phyloP scores from a whole-genome alignment of 139 green algal genomes.

The Chlorella ohadii region DNA sequence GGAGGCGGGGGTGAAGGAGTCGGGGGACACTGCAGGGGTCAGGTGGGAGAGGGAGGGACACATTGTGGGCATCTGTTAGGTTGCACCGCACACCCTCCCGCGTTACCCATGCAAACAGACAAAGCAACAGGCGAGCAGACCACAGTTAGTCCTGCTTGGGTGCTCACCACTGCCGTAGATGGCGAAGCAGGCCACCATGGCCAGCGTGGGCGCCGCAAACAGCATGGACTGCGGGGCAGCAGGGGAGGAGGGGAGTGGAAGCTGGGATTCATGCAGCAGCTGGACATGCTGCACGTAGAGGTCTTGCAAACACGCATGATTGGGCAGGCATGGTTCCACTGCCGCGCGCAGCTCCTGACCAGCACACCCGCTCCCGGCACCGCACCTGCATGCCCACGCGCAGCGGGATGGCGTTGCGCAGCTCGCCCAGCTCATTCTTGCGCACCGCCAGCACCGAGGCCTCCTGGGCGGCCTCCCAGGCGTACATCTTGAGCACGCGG shows the following conservation, averaged over 20 bases:
- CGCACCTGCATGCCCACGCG: conserved; percentile 70
- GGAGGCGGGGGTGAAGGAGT: conserved; percentile 62
- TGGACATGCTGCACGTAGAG: too few relatives aligned
- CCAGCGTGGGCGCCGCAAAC: conserved; percentile 79
- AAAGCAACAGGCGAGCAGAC: too few relatives aligned
- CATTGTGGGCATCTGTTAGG: background rate
- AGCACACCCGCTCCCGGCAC: too few relatives aligned
- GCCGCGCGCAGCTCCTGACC: too few relatives aligned
- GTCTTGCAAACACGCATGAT: too few relatives aligned
- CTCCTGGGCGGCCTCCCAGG: conserved; percentile 80
- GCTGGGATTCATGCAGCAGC: too few relatives aligned
- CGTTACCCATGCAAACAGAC: too few relatives aligned
- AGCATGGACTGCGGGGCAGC: conserved; percentile 57
- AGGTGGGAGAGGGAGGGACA: background rate
- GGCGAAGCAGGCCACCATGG: conserved; percentile 87
- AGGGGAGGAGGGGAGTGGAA: too few relatives aligned
- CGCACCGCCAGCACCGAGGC: conserved; percentile 57
- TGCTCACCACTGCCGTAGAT: conserved; percentile 59
- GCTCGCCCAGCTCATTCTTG: conserved; percentile 64
- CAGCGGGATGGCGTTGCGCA: conserved; percentile 60
- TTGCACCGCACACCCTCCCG: too few relatives aligned
- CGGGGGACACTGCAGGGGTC: conserved; percentile 20
- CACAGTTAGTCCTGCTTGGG: too few relatives aligned
- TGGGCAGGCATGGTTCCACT: too few relatives aligned
- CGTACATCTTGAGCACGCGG: conserved; percentile 89